phyloP scores from a whole-genome alignment of 1,139 yeast genomes.

The Yamadazyma triangularis region DNA sequence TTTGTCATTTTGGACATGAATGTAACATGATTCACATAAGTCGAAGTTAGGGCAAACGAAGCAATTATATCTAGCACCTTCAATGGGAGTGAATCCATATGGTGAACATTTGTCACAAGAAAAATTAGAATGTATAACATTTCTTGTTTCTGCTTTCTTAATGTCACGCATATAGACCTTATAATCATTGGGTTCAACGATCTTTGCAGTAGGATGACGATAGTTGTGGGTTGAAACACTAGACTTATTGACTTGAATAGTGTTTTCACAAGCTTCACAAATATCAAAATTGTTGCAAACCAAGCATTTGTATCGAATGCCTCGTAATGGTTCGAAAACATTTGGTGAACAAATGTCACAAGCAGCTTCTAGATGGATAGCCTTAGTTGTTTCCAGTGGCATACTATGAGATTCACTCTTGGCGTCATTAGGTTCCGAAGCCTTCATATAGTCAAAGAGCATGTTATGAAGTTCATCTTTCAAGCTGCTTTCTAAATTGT shows the following conservation, averaged over 20 bases:
- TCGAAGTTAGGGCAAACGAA: conserved; percentile 53
- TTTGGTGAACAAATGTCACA: conserved; percentile 43
- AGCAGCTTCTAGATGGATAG: conserved; percentile 18
- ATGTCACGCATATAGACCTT: neutral
- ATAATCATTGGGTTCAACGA: conserved; percentile 15
- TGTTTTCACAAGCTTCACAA: conserved; percentile 47
- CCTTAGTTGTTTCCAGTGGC: neutral
- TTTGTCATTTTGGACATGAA: conserved; percentile 9
- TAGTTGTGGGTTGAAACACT: conserved; percentile 16
- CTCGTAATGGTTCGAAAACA: conserved; percentile 31
- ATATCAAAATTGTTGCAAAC: conserved; percentile 55
- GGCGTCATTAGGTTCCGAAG: neutral
- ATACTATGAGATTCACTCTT: conserved; percentile 1
- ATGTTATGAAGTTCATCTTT: neutral
- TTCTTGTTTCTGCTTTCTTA: neutral
- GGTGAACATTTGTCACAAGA: conserved; percentile 44
- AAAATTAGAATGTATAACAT: conserved; percentile 17
- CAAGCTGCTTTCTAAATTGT: neutral
- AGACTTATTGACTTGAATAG: conserved; percentile 9
- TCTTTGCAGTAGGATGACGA: conserved; percentile 30
- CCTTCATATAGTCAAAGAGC: neutral
- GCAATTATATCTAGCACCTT: conserved; percentile 53
- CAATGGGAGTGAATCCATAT: conserved; percentile 23
- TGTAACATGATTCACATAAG: conserved; percentile 50
- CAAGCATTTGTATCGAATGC: conserved; percentile 51